Evolutionary conservation across 2,329 filamentous ascomycete species (phyloP).

Genomic region (Stylonectria norvegica): DNA sequence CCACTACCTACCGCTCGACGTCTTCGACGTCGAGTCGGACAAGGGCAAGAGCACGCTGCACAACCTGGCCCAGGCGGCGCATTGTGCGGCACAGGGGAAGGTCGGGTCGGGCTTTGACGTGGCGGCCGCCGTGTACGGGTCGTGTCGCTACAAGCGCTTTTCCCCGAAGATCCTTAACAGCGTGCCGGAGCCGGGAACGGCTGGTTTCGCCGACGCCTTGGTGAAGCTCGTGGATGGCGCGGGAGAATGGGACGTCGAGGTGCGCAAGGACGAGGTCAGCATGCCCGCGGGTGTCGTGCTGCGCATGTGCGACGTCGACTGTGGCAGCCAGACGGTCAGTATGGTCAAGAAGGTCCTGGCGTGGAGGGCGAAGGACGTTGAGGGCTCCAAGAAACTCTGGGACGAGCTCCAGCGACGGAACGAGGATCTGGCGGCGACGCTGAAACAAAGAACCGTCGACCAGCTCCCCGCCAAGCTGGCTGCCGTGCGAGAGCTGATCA

Average conservation of each 20-base stretch:
- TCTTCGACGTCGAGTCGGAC: constrained; percentile 56
- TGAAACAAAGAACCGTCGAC: constrained; percentile 49
- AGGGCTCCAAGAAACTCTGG: constrained; percentile 70
- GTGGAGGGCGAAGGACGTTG: constrained; percentile 67
- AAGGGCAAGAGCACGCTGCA: constrained; percentile 65
- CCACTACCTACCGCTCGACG: constrained; percentile 63
- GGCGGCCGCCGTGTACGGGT: constrained; percentile 87
- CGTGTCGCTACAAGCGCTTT: constrained; percentile 89
- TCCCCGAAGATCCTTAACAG: constrained; percentile 69
- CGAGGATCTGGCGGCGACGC: constrained; percentile 61
- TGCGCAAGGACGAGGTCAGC: constrained; percentile 64
- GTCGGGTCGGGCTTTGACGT: constrained; percentile 96
- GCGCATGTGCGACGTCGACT: constrained; percentile 94
- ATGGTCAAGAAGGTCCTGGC: constrained; percentile 92
- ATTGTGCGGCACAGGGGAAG: constrained; percentile 96
- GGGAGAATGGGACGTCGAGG: constrained; percentile 73
- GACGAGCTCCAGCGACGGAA: constrained; percentile 70
- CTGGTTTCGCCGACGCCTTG: constrained; percentile 65
- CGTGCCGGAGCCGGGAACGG: constrained; percentile 63
- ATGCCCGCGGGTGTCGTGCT: constrained; percentile 73
- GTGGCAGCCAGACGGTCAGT: constrained; percentile 85
- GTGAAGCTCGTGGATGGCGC: constrained; percentile 62
- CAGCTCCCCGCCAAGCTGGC: constrained; percentile 47
- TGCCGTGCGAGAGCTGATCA: constrained; percentile 59
- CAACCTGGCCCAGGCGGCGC: constrained; percentile 89